Evolutionary conservation across 495 filamentous ascomycete species (phyloP).

Genomic region (Penicillium desertorum): DNA sequence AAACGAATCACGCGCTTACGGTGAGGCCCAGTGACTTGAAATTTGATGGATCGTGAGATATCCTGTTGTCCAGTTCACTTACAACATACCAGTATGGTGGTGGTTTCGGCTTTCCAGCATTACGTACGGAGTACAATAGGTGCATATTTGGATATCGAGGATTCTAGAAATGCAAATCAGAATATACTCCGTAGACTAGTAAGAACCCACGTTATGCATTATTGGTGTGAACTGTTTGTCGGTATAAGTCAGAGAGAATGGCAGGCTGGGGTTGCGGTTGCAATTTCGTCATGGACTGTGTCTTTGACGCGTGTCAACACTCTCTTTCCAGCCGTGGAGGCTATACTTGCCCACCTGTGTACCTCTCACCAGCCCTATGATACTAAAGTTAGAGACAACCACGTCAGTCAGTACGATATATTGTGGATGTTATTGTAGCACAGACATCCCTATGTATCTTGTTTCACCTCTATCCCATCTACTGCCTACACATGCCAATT

Average conservation of each 20-base stretch:
- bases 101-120: background rate
- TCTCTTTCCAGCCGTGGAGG: background rate
- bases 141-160: background rate
- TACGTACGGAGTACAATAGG: background rate
- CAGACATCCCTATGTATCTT: background rate
- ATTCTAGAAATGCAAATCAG: background rate
- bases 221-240: background rate
- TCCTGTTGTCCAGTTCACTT: background rate
- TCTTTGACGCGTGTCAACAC: background rate
- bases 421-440: background rate
- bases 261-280: constrained; percentile 8
- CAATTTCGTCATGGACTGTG: background rate
- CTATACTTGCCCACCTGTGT: background rate
- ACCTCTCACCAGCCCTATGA: background rate
- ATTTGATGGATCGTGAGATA: background rate
- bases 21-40: constrained; percentile 2
- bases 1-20: constrained; percentile 15
- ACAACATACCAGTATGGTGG: background rate
- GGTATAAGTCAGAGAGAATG: background rate
- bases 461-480: background rate
- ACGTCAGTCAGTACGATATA: background rate
- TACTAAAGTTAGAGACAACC: background rate
- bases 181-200: background rate
- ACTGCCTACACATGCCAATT: background rate
- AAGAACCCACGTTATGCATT: background rate